Conservation (phyloP, 2,329 filamentous ascomycete genomes). For the Cadophora sp. region DNA sequence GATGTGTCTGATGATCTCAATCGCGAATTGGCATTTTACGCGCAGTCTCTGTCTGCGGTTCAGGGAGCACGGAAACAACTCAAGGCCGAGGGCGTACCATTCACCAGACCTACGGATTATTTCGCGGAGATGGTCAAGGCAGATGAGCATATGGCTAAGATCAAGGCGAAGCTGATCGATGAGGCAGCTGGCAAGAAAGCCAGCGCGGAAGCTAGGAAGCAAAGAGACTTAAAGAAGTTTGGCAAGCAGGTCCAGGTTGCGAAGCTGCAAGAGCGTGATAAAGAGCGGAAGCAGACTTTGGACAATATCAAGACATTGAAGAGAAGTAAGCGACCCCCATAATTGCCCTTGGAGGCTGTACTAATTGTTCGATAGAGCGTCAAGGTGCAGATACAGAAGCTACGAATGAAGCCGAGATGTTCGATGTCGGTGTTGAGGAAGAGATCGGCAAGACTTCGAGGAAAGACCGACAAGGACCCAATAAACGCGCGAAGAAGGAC, state of each 20-base stretch:
- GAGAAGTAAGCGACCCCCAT: conserved; percentile 73
- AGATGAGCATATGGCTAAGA: conserved; percentile 97
- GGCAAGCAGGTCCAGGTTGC: conserved; percentile 98
- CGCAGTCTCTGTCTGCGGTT: conserved; percentile 83
- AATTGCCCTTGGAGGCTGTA: conserved; percentile 19
- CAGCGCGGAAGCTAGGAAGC: conserved; percentile 85
- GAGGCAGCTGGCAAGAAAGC: conserved; percentile 94
- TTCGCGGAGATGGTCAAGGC: conserved; percentile 99
- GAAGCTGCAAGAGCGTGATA: conserved; percentile 91
- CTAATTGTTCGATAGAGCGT: conserved; percentile 68
- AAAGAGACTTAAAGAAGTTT: conserved; percentile 97
- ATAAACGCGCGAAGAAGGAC: conserved; percentile 94
- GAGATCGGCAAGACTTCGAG: conserved; percentile 50
- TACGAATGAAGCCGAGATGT: conserved; percentile 83
- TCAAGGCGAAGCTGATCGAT: conserved; percentile 91
- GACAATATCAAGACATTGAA: conserved; percentile 96
- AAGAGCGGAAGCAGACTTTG: conserved; percentile 89
- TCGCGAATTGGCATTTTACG: conserved; percentile 92
- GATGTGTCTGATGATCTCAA: conserved; percentile 91
- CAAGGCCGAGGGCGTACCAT: conserved; percentile 82
- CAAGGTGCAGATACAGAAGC: conserved; percentile 66
- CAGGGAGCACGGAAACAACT: conserved; percentile 75
- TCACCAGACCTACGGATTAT: conserved; percentile 90
- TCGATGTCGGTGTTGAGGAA: conserved; percentile 85
- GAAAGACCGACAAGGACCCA: conserved; percentile 54